Conservation (phyloP, 164 flowering plant genomes). For the Chimonanthus praecox region DNA sequence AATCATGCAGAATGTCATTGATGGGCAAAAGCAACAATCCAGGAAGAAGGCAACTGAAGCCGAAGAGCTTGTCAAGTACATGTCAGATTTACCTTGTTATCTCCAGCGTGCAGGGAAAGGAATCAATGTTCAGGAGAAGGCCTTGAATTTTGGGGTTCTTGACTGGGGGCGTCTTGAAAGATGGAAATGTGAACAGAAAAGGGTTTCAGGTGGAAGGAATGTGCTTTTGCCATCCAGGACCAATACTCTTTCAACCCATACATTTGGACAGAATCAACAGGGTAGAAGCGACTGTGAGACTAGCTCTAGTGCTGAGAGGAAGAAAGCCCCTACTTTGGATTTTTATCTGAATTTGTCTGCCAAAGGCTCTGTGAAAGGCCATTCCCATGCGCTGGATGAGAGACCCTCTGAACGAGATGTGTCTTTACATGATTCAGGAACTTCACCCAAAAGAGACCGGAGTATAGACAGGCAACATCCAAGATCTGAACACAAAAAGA, state of each 20-base stretch:
- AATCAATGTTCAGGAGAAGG: conserved; percentile 45
- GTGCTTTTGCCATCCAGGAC: not conserved
- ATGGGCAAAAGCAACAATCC: not conserved
- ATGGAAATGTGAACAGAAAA: conserved; percentile 49
- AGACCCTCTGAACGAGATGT: conserved; percentile 13
- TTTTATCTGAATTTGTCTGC: conserved; percentile 15
- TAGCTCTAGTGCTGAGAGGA: conserved; percentile 15
- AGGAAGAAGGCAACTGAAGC: conserved; percentile 12
- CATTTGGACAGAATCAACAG: conserved; percentile 14
- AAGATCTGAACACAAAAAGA: conserved; percentile 9
- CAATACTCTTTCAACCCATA: conserved; percentile 6
- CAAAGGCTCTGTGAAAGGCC: conserved; percentile 5
- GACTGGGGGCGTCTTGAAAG: conserved; percentile 75
- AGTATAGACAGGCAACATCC: conserved; percentile 16
- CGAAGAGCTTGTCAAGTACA: conserved; percentile 76
- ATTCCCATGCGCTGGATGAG: conserved; percentile 12
- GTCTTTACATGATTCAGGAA: conserved; percentile 13
- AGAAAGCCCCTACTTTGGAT: conserved; percentile 11
- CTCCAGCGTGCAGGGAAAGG: conserved; percentile 49
- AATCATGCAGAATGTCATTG: not conserved
- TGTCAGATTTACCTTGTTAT: conserved; percentile 77
- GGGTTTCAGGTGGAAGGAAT: conserved; percentile 10
- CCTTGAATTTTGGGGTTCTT: conserved; percentile 80
- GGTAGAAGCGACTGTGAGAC: conserved; percentile 2
- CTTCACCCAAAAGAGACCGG: conserved; percentile 10